Conservation (phyloP, 1,139 yeast species). For the Insectozyma bohioensis region DNA sequence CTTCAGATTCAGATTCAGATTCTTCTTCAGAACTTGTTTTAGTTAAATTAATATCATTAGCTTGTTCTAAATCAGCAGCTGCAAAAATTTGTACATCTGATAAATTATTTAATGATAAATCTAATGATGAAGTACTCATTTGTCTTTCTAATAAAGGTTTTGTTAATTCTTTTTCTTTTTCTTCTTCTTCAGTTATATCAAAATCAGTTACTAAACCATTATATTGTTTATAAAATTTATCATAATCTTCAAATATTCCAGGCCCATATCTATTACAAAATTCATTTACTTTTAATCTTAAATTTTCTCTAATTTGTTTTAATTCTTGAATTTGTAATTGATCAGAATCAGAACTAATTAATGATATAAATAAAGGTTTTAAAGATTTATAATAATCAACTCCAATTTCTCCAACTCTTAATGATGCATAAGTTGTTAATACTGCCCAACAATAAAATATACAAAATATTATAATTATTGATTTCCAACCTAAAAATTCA, state of each 20-base stretch:
- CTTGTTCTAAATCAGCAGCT: conserved; percentile 18
- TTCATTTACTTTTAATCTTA: conserved; percentile 62
- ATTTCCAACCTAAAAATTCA: conserved; percentile 7
- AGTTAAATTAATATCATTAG: conserved; percentile 8
- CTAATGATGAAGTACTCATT: conserved; percentile 13
- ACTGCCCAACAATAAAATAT: conserved; percentile 41
- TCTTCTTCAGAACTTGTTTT: conserved; percentile 10
- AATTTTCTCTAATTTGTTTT: conserved; percentile 51
- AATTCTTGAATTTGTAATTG: conserved; percentile 47
- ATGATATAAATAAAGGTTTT: conserved; percentile 38
- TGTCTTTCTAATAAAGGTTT: conserved; percentile 9
- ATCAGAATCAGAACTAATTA: conserved; percentile 42
- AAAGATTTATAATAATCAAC: conserved; percentile 41
- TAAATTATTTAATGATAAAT: conserved; percentile 21
- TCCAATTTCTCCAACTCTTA: conserved; percentile 44
- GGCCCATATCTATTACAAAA: conserved; percentile 77
- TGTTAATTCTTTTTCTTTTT: conserved; percentile 1
- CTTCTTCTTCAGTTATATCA: conserved; percentile 4
- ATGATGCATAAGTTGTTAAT: conserved; percentile 43
- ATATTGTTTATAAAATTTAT: conserved; percentile 31
- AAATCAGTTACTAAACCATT: conserved; percentile 17
- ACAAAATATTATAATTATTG: conserved; percentile 22
- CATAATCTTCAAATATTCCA: conserved; percentile 67
- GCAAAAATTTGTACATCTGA: conserved; percentile 38
- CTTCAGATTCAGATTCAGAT: conserved; percentile 5